A percentile compares a stretch with the other conserved stretches of the same genome.
Evolutionary conservation across 192 early-diverging fungal species (phyloP).

Genomic region (Phycomyces nitens): DNA sequence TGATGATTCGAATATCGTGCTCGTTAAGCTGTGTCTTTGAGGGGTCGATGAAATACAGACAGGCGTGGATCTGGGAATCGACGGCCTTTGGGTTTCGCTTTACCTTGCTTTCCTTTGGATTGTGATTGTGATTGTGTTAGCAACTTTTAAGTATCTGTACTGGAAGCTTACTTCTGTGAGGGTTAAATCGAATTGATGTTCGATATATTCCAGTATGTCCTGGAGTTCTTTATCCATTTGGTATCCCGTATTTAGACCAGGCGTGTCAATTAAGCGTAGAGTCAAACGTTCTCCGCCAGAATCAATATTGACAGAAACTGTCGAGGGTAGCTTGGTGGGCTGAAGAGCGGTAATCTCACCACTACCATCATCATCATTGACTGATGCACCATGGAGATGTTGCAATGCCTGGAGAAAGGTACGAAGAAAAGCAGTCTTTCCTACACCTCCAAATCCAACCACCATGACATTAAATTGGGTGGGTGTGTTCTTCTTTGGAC

Average conservation of each 20-base stretch:
- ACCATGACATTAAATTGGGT: conserved; percentile 57
- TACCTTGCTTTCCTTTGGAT: conserved; percentile 56
- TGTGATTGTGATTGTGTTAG: too few relatives aligned
- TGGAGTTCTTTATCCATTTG: conserved; percentile 46
- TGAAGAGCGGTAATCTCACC: conserved; percentile 38
- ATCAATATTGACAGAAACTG: conserved; percentile 73
- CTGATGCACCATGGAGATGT: conserved; percentile 18
- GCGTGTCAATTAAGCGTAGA: conserved; percentile 81
- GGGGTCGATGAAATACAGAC: conserved; percentile 88
- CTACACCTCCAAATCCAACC: conserved; percentile 74
- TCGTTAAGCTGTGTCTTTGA: conserved; percentile 47
- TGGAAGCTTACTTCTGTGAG: conserved; percentile 57
- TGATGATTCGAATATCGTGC: conserved; percentile 73
- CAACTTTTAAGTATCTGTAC: too few relatives aligned
- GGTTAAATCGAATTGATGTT: conserved; percentile 66
- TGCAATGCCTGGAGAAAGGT: conserved; percentile 68
- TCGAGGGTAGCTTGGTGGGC: conserved; percentile 61
- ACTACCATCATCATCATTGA: too few relatives aligned
- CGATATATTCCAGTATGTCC: conserved; percentile 60
- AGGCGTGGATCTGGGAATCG: conserved; percentile 81
- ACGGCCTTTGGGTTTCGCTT: conserved; percentile 68
- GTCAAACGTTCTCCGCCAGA: conserved; percentile 77
- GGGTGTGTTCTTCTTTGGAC: conserved; percentile 35
- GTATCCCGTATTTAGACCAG: conserved; percentile 78
- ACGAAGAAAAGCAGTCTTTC: conserved; percentile 88